Base-by-base conservation (phyloP, 2,329 filamentous ascomycete species). In the Arthrobotrys megalospora region DNA sequence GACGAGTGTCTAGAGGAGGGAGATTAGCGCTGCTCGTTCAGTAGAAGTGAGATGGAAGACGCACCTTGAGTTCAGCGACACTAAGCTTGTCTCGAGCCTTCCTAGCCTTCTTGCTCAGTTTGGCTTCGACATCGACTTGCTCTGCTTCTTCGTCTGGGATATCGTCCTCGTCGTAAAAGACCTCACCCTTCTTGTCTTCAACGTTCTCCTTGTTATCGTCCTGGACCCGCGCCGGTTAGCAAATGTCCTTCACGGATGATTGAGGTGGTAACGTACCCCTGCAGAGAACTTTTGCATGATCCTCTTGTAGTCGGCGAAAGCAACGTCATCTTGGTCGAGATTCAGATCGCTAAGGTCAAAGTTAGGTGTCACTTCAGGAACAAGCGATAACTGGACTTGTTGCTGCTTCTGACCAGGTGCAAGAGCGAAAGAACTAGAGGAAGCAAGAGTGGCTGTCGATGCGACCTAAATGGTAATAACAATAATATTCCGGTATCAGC, bases 31-130 rank as follows among this genome's bases (percentile, higher is more conserved):
- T 43, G 28, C 34, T 21, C 28, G 8, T 19, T 53, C 1, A 2
- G 36, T 48, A 16, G 41, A 47, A 45, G 19, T 38, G 34, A 64
- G 53, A 47, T 60, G 10, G 36, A 32, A 48, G 48, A 52, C 76
- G 69, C 47, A 81, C 81, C 85, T 99, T 99, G 80, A 99, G 89
- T 85, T 98, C 94, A 60, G 96, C 96, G 76, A 99, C 93, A 6
- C 95, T 97, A 36, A 98, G 87, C 85, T 96, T 97, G 86, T 92
- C 96, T 83, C 94, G 88, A 85, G 92, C 90, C 86, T 98, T 99
- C 81, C 92, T 89, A 85, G 96, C 95, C 87, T 97, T 97, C 86
- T 97, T 98, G 34, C 94, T 97, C 28, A 98, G 84, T 82, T 92
- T 95, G 7, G 89, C 87, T 81, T 88, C 88, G 2, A 86, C 86